Base-by-base conservation (phyloP, 148 eudicot genomes). In the Spergularia marina region DNA sequence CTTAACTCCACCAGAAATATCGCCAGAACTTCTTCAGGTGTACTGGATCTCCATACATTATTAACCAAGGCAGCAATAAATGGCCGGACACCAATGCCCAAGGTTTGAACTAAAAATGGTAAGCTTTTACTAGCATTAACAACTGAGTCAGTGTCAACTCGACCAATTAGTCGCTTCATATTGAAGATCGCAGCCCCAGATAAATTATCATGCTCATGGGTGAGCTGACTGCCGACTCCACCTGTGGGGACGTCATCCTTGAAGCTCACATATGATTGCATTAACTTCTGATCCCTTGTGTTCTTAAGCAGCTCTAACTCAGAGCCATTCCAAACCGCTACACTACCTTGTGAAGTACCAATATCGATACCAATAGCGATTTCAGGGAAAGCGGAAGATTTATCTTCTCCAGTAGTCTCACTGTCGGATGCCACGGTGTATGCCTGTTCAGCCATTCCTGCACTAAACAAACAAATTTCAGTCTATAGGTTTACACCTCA, bases 21-120 rank as follows among this genome's bases (percentile, higher is more conserved):
- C 5, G 97, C 97, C 53, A 94, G 84, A 53, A 91, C 97, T 84
- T 93, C 97, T 82, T 91, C 96, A 0, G 97, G 97, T 7, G 97
- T 91, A 12, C 95, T 91, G 14, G 90, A 94, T 62, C 97, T 83
- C 97, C 97, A 91, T 75, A 84, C 73, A 52, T 90, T 88, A 36
- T 88, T 88, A 56, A 91, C 98, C 57, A 94, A 76, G 5, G 97
- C 94, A 23, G 98, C 98, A 36, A 94, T 81, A 65, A 91, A 89
- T 0, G 98, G 98, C 20, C 94, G 79, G n/a, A 86, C 98, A 70
- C 97, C 97, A 2, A 91, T 88, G 68, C 87, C 89, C 58, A 91
- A 66, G 23, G 95, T 89, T 61, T 91, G 97, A 10, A 94, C 92
- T 70, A 91, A 47, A 80, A 94, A 91, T 0, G 98, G 98, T 51